phyloP scores from a whole-genome alignment of 1,284 basidiomycete species.

The Ganoderma boninense region DNA sequence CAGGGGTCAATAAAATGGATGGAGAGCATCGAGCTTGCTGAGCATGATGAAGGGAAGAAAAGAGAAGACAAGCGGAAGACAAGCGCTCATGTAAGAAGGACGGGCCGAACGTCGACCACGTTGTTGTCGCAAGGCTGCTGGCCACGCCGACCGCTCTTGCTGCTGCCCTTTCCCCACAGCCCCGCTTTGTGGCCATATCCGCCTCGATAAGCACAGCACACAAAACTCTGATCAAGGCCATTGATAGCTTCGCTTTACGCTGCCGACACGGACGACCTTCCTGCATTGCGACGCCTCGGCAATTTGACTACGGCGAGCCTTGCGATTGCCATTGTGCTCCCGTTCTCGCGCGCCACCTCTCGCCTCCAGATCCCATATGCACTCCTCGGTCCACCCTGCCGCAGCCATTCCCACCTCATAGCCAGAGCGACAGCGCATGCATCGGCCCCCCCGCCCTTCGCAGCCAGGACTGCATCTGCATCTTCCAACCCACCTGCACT shows the following conservation, averaged over 20 bases:
- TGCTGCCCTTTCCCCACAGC: conserved; percentile 12
- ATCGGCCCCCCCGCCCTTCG: conserved; percentile 8
- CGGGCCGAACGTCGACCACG: conserved; percentile 14
- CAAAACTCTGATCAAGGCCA: conserved; percentile 11
- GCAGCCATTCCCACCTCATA: conserved; percentile 22
- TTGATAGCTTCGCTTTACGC: neutral
- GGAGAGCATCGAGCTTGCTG: neutral
- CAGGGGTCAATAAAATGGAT: too few relatives aligned
- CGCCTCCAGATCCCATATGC: conserved; percentile 24
- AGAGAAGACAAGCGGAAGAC: neutral
- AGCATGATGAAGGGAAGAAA: neutral
- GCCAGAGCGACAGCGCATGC: conserved; percentile 21
- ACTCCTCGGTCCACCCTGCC: conserved; percentile 2
- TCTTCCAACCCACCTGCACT: conserved; percentile 11
- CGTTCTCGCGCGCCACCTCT: conserved; percentile 16
- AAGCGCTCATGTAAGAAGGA: conserved; percentile 16
- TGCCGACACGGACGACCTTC: neutral
- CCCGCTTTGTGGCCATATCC: conserved; percentile 10
- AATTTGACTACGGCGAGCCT: conserved; percentile 8
- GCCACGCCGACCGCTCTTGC: conserved; percentile 1
- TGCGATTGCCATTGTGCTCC: conserved; percentile 10
- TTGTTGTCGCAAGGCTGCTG: conserved; percentile 21
- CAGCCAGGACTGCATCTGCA: conserved; percentile 19
- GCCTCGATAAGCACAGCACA: conserved; percentile 18
- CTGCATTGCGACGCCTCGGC: conserved; percentile 15